These are phyloP conservation scores for Aspergillus nanangensis DNA, from an alignment of 495 filamentous ascomycete species.

Conservation along the genomic window DNA sequence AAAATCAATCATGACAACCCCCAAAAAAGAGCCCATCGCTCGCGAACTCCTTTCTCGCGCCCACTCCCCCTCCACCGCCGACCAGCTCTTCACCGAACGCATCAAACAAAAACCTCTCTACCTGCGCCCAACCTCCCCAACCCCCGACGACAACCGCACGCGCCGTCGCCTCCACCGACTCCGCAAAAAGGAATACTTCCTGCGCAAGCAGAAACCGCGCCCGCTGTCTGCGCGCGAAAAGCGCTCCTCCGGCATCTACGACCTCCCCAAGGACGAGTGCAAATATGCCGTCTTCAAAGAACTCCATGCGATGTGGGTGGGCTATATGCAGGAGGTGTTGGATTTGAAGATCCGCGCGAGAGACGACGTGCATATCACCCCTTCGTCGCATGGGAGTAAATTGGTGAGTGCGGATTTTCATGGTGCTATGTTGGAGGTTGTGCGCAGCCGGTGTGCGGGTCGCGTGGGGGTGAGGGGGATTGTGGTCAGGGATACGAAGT, in stretches of 20 bases:
- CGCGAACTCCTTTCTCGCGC: constrained; percentile 67
- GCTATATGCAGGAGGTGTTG: constrained; percentile 76
- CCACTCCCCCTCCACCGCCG: constrained; percentile 64
- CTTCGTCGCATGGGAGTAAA: constrained; percentile 55
- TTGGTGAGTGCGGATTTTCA: constrained; percentile 84
- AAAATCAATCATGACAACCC: neutral
- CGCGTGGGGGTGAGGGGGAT: constrained; percentile 82
- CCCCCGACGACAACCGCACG: constrained; percentile 57
- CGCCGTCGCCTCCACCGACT: constrained; percentile 55
- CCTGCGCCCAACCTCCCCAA: constrained; percentile 67
- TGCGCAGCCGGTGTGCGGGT: constrained; percentile 71
- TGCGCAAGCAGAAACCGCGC: constrained; percentile 61
- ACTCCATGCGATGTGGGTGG: constrained; percentile 73
- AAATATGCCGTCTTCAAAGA: constrained; percentile 75
- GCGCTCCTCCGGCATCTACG: constrained; percentile 65
- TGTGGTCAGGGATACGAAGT: constrained; percentile 82
- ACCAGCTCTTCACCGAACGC: constrained; percentile 71
- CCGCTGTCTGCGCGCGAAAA: constrained; percentile 80
- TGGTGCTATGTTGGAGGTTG: constrained; percentile 79
- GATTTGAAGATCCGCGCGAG: constrained; percentile 37
- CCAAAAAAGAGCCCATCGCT: constrained; percentile 46
- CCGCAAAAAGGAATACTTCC: constrained; percentile 49
- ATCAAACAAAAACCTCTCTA: constrained; percentile 78
- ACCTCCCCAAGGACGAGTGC: constrained; percentile 60
- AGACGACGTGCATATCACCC: constrained; percentile 41